Base-by-base conservation (phyloP, 2,329 filamentous ascomycete genomes). In the Nannizziopsis barbatae region DNA sequence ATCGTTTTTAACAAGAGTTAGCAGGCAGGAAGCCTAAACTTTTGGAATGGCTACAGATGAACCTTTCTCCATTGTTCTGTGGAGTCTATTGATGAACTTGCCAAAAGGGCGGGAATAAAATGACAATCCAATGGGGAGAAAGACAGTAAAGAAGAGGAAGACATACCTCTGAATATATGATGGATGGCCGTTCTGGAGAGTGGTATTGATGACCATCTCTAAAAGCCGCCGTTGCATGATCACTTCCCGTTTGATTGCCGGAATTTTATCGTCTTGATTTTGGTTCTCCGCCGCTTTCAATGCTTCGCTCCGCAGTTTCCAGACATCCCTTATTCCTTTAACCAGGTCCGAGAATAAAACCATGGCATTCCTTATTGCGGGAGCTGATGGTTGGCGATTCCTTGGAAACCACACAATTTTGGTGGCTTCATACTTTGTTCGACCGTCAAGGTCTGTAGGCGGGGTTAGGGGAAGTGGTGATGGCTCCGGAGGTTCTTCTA, bases 391-490 rank as follows among this genome's bases (percentile, higher is more conserved):
- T 30, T 66, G 62, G 52, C 71, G 72, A 53, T 73, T 75, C 51
- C 72, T 72, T 40, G 75, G 72, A 42, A 70, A 73, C 78, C 79
- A 82, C 9, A 80, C 71, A 27, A 77, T 76, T 59, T 77, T 76
- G 49, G 80, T 73, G 8, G 75, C 71, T 58, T 81, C 77, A 61
- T 80, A 81, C 47, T 71, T 69, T 11, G 72, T 71, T 38, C 71
- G 75, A 55, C 67, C 73, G 51, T 74, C 65, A 4, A 73, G 70
- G 40, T 76, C 73, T 33, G 65, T 69, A 8, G 78, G 74, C 20
- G 77, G 69, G 49, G 65, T 64, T 15, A 66, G 56, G 9, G 77
- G 74, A 6, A 80, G 61, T 17, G 79, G 79, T 12, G 75, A 76
- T 12, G 68, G 64, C 51, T 80, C 75, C 31, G 72, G 50, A 12